Conservation (phyloP, 306 rosid genomes). For the Glycyrrhiza uralensis region DNA sequence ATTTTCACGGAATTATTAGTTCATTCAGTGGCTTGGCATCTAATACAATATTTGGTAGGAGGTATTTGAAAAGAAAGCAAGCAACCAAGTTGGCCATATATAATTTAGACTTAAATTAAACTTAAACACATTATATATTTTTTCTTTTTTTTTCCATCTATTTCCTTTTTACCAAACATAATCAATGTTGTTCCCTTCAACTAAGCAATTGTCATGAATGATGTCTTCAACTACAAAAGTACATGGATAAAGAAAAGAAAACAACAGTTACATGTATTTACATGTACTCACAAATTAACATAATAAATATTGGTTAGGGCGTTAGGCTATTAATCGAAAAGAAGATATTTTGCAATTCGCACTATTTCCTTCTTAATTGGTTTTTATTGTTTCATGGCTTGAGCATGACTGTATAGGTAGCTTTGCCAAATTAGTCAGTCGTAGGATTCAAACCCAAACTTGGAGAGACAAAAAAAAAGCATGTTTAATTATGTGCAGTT, state of each 20-base stretch:
- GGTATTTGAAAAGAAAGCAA: constrained; percentile 6
- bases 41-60: constrained; percentile 26
- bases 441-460: constrained; percentile 5
- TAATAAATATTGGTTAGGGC: neutral
- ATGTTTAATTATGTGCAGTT: no score
- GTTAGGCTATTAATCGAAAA: no score
- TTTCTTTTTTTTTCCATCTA: neutral
- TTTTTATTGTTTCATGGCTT: neutral
- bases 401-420: neutral
- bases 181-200: constrained; percentile 23
- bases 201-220: constrained; percentile 6
- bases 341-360: neutral
- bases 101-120: neutral
- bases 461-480: no score
- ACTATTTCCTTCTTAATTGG: neutral
- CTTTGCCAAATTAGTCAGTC: constrained; percentile 15
- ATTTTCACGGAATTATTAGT: constrained; percentile 3
- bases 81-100: constrained; percentile 10
- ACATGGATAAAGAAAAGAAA: neutral
- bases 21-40: constrained; percentile 21
- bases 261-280: neutral
- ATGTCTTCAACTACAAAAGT: constrained; percentile 4
- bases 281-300: neutral
- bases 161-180: constrained; percentile 26
- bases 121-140: neutral